These are phyloP conservation scores for Colletotrichum gloeosporioides DNA, from an alignment of 2,329 filamentous ascomycete genomes.

Conservation along the genomic window DNA sequence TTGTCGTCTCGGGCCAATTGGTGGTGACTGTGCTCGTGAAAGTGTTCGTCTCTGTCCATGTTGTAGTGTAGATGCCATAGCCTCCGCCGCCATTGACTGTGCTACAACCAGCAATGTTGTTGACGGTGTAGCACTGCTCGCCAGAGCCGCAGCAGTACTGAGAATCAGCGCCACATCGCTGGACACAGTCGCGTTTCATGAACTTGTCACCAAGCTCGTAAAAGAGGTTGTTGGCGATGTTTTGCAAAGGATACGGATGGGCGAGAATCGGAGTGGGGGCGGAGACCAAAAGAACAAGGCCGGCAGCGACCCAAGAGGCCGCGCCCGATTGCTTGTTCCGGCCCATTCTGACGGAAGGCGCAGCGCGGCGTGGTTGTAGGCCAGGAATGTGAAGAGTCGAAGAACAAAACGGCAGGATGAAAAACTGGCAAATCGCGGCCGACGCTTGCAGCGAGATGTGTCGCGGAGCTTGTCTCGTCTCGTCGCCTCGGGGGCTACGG, in stretches of 20 bases:
- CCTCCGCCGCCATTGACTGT: slow-evolving; percentile 36
- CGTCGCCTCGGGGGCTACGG: neutral
- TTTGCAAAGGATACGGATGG: slow-evolving; percentile 48
- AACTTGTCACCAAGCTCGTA: slow-evolving; percentile 55
- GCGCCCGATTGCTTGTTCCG: slow-evolving; percentile 1
- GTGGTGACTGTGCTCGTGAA: slow-evolving; percentile 64
- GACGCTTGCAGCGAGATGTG: neutral
- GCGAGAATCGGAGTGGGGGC: slow-evolving; percentile 41
- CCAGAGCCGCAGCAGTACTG: slow-evolving; percentile 59
- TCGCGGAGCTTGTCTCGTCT: neutral
- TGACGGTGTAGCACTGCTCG: slow-evolving; percentile 57
- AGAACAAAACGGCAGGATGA: neutral
- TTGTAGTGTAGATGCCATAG: slow-evolving; percentile 54
- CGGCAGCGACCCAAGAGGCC: slow-evolving; percentile 22
- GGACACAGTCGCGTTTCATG: slow-evolving; percentile 53
- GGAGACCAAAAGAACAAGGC: slow-evolving; percentile 45
- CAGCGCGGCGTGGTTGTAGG: slow-evolving; percentile 29
- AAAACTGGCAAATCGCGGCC: neutral
- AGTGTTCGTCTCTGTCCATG: slow-evolving; percentile 66
- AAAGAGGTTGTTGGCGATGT: slow-evolving; percentile 45
- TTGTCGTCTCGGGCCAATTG: slow-evolving; percentile 49
- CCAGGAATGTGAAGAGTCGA: slow-evolving; percentile 31
- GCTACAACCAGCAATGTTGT: slow-evolving; percentile 56
- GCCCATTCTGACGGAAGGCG: slow-evolving; percentile 19
- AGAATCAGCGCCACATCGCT: slow-evolving; percentile 60